Evolutionary conservation across 176 grass and related monocot species (phyloP).

Genomic region (Puya raimondii): DNA sequence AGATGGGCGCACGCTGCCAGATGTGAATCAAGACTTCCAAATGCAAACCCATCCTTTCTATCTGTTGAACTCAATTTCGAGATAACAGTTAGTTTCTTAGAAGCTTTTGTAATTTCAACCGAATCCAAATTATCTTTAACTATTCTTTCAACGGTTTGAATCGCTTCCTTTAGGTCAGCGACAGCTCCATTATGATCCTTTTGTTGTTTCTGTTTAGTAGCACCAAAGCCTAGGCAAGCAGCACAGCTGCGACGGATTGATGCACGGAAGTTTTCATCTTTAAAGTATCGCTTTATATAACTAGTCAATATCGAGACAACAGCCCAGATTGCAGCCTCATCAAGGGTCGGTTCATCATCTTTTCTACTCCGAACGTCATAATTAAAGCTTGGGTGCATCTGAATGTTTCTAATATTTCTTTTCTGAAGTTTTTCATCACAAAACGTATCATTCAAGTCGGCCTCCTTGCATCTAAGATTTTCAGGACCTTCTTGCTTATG

Average conservation of each 20-base stretch:
- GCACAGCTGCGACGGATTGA: not conserved
- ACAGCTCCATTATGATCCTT: not conserved
- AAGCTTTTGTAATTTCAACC: conserved; percentile 7
- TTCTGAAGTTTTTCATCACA: not conserved
- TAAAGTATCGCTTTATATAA: not conserved
- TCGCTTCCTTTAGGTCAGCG: conserved; percentile 6
- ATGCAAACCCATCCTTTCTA: not conserved
- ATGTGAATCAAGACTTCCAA: conserved; percentile 14
- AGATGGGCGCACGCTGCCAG: conserved; percentile 21
- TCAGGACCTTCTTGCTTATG: no score
- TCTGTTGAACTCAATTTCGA: not conserved
- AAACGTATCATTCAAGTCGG: not conserved
- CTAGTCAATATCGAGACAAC: conserved; percentile 13
- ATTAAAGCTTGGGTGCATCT: not conserved
- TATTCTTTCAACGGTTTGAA: not conserved
- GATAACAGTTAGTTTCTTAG: conserved; percentile 2
- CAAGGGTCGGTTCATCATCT: not conserved
- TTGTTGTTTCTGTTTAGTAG: not conserved
- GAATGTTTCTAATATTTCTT: not conserved
- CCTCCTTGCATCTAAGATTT: not conserved
- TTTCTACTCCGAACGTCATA: not conserved
- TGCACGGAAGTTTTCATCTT: conserved; percentile 11
- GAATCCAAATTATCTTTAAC: not conserved
- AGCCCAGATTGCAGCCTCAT: conserved; percentile 1
- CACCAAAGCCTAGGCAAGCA: conserved; percentile 2